Base-by-base conservation (phyloP, 2,329 filamentous ascomycete species). In the Sarocladium oryzae region DNA sequence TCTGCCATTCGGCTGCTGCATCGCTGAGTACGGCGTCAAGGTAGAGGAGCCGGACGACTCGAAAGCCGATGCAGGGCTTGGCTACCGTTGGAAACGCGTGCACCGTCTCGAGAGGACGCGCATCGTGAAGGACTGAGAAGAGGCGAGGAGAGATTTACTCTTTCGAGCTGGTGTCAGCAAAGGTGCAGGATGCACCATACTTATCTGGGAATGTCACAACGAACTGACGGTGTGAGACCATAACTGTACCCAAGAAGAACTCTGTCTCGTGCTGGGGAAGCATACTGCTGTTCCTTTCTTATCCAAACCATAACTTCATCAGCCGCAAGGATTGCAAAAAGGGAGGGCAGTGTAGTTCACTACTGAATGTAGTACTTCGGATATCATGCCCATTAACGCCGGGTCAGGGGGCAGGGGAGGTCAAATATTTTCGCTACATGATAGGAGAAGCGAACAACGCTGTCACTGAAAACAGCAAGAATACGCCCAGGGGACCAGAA, bases 1-100 rank as follows among this genome's bases (percentile, higher is more conserved):
- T 51, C 73, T 69, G 30, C 80, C 85, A 0, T 89, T 90, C 59
- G 67, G 72, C 2, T 90, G 86, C 63, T 88, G 85, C 58, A 75
- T 91, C 54, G 75, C 75, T 55, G 84, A 90, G 63, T 90, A 87
- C 57, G 86, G 86, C 5, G 69, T 87, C 41, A 72, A 67, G 51
- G 64, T 75, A 13, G 55, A 52, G 4, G 69, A 72, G 54, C 48
- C 53, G 21, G 67, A 79, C 55, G 62, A 67, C 15, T 56, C 52
- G 4, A 72, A 72, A 56, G 73, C 70, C 1, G 64, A 76, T 57
- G 72, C 69, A 33, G 77, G 73, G 11, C 53, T 67, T 1, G 72
- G 66, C 2, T 68, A 56, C 56, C 68, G 76, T 26, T 89, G 84
- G 82, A 69, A 84, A 60, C 76, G 81, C 52, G 67, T 79, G 56